Evolutionary conservation across 106 monocot genomes (phyloP).

Genomic region (Allium cepa): DNA sequence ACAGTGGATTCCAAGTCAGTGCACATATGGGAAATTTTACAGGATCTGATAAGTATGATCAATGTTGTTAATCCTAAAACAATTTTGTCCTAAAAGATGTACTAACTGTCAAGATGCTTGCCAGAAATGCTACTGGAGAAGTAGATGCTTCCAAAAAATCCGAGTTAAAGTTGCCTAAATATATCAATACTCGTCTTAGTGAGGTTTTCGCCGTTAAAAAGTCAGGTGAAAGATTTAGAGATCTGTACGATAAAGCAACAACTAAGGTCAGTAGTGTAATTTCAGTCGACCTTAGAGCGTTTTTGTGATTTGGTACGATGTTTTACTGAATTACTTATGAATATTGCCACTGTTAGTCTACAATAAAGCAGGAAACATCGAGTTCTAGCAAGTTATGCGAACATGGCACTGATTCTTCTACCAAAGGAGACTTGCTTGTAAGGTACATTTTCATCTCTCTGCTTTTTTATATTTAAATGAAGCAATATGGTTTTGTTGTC

Average conservation of each 20-base stretch:
- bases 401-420: constrained; percentile 4
- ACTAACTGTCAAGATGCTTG: background rate
- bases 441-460: too few species aligned
- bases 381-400: background rate
- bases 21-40: constrained; percentile 1
- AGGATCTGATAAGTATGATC: constrained; percentile 19
- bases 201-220: constrained; percentile 57
- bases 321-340: too few species aligned
- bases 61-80: background rate
- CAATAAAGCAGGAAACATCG: constrained; percentile 13
- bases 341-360: too few species aligned
- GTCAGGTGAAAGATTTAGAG: constrained; percentile 45
- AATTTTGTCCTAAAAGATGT: background rate
- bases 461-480: too few species aligned
- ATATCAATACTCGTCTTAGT: constrained; percentile 44
- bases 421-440: background rate
- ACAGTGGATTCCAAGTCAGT: constrained; percentile 9
- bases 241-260: constrained; percentile 34
- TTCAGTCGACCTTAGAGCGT: too few species aligned
- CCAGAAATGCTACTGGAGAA: constrained; percentile 10
- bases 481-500: too few species aligned
- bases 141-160: constrained; percentile 12
- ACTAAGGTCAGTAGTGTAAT: constrained; percentile 20
- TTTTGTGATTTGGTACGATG: too few species aligned
- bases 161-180: constrained; percentile 39